Conservation (phyloP, 1,139 yeast genomes). For the Magnusiomyces suaveolens region DNA sequence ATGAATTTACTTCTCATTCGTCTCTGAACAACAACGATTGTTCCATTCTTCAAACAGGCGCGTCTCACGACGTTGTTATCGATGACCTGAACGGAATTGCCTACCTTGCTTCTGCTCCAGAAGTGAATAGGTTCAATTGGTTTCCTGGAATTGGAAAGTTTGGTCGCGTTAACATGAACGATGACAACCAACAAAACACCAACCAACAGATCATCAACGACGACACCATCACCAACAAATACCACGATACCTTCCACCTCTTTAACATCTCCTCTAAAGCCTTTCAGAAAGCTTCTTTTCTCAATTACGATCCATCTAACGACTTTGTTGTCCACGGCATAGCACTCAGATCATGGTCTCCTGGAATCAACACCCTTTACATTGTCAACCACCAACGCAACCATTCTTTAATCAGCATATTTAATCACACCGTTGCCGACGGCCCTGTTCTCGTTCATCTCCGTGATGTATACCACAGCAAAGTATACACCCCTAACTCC, state of each 20-base stretch:
- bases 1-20: not conserved
- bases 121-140: not conserved
- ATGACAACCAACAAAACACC: not conserved
- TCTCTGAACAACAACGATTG: not conserved
- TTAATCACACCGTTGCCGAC: constrained; percentile 14
- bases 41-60: not conserved
- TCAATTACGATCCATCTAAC: constrained; percentile 4
- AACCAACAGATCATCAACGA: not conserved
- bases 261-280: constrained; percentile 7
- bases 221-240: constrained; percentile 8
- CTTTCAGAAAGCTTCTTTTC: constrained; percentile 4
- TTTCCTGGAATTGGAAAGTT: constrained; percentile 4
- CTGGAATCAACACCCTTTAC: constrained; percentile 10
- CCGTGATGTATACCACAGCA: constrained; percentile 12
- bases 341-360: constrained; percentile 8
- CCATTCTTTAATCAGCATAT: constrained; percentile 16
- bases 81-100: constrained; percentile 7
- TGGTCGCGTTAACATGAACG: not conserved
- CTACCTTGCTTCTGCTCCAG: constrained; percentile 8
- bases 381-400: constrained; percentile 18
- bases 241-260: constrained; percentile 9
- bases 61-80: constrained; percentile 9
- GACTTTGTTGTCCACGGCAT: constrained; percentile 18
- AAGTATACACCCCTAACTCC: constrained; percentile 17
- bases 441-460: constrained; percentile 9